Evolutionary conservation across 2,329 filamentous ascomycete genomes (phyloP), one percentile per base, ranked within the genome.

Genomic region (Elsinoe ampelina): DNA sequence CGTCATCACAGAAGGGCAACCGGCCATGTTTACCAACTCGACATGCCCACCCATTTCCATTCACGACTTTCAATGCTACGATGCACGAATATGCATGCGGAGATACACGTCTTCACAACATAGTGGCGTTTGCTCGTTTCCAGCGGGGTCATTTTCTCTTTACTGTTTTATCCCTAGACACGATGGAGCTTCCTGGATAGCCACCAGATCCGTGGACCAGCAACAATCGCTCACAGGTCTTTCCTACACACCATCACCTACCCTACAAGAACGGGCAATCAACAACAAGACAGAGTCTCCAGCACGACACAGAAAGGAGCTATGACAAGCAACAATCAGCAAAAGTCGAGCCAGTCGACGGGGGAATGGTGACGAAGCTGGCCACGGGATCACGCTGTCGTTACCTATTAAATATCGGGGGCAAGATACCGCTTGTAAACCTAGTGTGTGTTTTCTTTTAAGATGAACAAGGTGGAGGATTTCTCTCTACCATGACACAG

Each of bases 261-360:
- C 41, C 20, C 19, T 45, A 45, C 19, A 22, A 45, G 41, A 26
- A 22, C 41, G 19, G 41, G 30, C 41, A 45, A 30, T 45, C 41
- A 45, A 45, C n/a, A 39, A 15, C n/a, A 26, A 52, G 48, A 52
- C 48, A 52, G 48, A 52, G 48, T 34, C 48, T 52, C 48, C 48
- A 38, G 34, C 32, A 20, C 48, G 20, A 38, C 8, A 45, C 48
- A 39, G 48, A 52, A 52, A 26, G 48, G 48, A 52, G 48, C 48
- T 52, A 52, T 34, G 48, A 50, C 26, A 20, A 50, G 13, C 32
- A 39, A 20, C 30, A 26, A 22, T 22, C 32, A 36, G 35, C 8
- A n/a, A 26, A 12, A 39, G 32, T 26, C 48, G 48, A 36, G 48
- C 48, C 48, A 52, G 48, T 52, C 48, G 48, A 52, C 35, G 34